Base-by-base conservation (phyloP, 768 basidiomycete genomes). In the Suillus subaureus region DNA sequence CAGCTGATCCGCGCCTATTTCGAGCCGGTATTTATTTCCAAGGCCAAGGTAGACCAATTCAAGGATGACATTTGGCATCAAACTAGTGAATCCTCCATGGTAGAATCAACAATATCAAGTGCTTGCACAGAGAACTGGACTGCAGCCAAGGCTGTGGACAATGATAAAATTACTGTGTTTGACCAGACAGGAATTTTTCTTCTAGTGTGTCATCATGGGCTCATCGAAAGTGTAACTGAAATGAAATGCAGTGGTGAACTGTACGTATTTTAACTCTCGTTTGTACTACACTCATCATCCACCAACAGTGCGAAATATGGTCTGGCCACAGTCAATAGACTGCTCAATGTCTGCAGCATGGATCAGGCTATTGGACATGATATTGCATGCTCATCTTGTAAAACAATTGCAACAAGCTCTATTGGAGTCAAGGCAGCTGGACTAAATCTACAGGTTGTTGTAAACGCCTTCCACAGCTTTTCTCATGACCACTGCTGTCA, bases 181-280 rank as follows among this genome's bases (percentile, higher is more conserved):
- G 64, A 76, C 0, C 77, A 81, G 70, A 74, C 78, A 0, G 79
- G 81, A 0, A 70, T 80, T 6, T 82, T 82, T 67, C 70, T 78
- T 0, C 45, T 67, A 64, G 72, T 71, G 2, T 81, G 79, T 66
- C 70, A 68, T 4, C 78, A 81, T 70, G 75, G 76, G 7, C 70
- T 79, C 4, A 67, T 78, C 8, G 63, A 78, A 1, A 68, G 69
- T 56, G 61, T 79, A 1, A 64, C 64, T 0, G 79, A 81, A 56
- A 80, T 81, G 77, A 56, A 79, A 2, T 45, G 54, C 7, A 78
- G 76, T 61, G 77, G 80, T 18, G 77, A 82, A 64, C 64, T 80
- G 80, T 80, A 71, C 54, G 77, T 74, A 23, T 26, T 57, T 42
- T 61, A 9, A 28, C 16, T 52, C 28, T 52, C 7, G 23, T 61